Evolutionary conservation across 768 basidiomycete genomes (phyloP), one percentile per base, ranked within the genome.

Genomic region (Kwoniella botswanensis): DNA sequence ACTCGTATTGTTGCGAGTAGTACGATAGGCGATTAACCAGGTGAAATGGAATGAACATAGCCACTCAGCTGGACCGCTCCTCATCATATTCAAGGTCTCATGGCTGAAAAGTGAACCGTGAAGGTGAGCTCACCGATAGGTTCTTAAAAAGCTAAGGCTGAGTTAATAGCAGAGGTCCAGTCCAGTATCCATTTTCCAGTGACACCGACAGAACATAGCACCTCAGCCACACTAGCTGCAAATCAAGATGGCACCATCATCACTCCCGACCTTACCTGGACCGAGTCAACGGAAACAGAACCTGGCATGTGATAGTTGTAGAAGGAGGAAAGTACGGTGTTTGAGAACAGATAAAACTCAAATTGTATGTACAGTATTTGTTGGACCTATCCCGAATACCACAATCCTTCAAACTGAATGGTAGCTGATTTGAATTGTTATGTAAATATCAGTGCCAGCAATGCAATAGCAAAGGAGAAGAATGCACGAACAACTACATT

Each of bases 221-320:
- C 12, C 46, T 50, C 46, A 2, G 46, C 17, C 46, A 50, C 4
- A 50, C 46, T 50, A 35, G 35, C 35, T 22, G 60, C 24, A 1
- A 64, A 46, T 2, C 26, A 54, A 0, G 1, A 65, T 65, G 63
- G 54, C 67, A 62, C 22, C 59, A 55, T 22, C 68, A 21, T 18
- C 24, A 7, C 55, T 56, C 22, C 68, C 56, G 44, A 24, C 42
- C 7, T 43, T 55, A 22, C 55, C 55, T 50, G 54, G 63, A 65
- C 56, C 68, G 24, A 50, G 43, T 64, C 63, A 54, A 21, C 86
- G 93, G 68, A 93, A 93, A 82, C 93, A 94, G 85, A 95, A 95
- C 81, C 92, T 93, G 22, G 93, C 94, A 29, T 95, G 93, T 84
- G 93, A 95, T 86, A 91, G 91, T 63, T 95, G 93, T 89, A 44